phyloP scores from a whole-genome alignment of 2,329 filamentous ascomycete genomes.

The Metarhizium brunneum region DNA sequence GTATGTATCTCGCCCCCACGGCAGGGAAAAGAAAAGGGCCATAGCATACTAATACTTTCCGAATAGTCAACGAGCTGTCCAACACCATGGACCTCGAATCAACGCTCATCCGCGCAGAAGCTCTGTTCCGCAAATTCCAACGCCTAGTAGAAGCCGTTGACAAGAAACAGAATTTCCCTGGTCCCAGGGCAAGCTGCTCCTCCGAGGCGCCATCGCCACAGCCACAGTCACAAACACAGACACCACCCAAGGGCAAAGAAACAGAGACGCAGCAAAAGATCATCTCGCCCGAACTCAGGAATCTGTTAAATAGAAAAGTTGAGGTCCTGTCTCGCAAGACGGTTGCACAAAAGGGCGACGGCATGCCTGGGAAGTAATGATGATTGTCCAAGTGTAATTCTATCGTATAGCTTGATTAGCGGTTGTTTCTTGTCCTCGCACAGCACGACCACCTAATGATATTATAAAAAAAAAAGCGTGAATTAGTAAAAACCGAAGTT shows the following conservation, averaged over 20 bases:
- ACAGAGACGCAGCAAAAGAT: slow-evolving; percentile 28
- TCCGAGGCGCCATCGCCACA: slow-evolving; percentile 5
- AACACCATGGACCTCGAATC: slow-evolving; percentile 84
- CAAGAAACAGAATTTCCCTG: slow-evolving; percentile 79
- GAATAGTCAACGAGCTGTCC: slow-evolving; percentile 82
- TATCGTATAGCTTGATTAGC: too few species aligned
- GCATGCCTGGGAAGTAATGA: slow-evolving; percentile 21
- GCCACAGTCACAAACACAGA: slow-evolving; percentile 8
- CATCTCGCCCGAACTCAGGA: slow-evolving; percentile 48
- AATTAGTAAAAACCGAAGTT: background rate
- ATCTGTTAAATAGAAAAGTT: slow-evolving; percentile 39
- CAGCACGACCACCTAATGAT: background rate
- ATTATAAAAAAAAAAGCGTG: background rate
- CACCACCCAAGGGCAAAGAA: slow-evolving; percentile 24
- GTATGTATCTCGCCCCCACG: slow-evolving; percentile 38
- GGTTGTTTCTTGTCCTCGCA: too few species aligned
- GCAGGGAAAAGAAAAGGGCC: background rate
- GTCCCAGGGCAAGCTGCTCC: slow-evolving; percentile 24
- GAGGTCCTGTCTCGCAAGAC: slow-evolving; percentile 31
- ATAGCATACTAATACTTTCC: slow-evolving; percentile 8
- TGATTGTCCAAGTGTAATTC: too few species aligned
- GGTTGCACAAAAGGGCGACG: slow-evolving; percentile 26
- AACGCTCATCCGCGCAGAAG: slow-evolving; percentile 79
- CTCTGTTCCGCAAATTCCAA: slow-evolving; percentile 80
- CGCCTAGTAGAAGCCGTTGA: slow-evolving; percentile 85